phyloP scores from a whole-genome alignment of 257 asterid species.

The Solanum tarijense region DNA sequence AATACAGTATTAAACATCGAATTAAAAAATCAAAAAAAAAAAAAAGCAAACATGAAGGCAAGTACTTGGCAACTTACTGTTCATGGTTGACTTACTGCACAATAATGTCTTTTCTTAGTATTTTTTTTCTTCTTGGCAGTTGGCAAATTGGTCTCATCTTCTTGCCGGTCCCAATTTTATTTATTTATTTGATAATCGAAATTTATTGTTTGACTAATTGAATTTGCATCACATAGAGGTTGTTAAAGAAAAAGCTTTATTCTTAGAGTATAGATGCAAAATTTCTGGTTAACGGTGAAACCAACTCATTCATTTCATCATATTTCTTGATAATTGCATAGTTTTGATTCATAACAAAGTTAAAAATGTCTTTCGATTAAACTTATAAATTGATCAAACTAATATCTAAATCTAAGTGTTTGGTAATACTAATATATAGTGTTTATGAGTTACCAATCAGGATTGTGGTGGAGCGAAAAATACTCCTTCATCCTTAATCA shows the following conservation, averaged over 20 bases:
- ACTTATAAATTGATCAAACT: neutral
- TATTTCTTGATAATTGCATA: neutral
- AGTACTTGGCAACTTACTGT: neutral
- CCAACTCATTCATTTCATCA: rapidly evolving
- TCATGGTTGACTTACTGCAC: neutral
- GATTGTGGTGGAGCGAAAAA: too few species aligned
- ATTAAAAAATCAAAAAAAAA: neutral
- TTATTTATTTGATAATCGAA: neutral
- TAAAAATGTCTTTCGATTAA: neutral
- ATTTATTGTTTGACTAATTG: neutral
- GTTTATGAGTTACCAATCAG: neutral
- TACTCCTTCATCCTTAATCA: too few species aligned
- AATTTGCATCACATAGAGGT: neutral
- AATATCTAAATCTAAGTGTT: neutral
- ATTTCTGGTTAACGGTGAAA: neutral
- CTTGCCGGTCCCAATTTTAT: neutral
- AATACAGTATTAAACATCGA: too few species aligned
- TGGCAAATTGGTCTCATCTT: neutral
- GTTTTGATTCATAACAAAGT: neutral
- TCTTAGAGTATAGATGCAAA: rapidly evolving
- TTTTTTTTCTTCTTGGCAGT: neutral
- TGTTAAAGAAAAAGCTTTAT: neutral
- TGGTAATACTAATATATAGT: neutral
- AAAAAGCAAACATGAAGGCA: neutral
- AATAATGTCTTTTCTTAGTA: neutral